These are phyloP conservation scores for Calonectria pteridis DNA, from an alignment of 2,329 filamentous ascomycete genomes.

Conservation along the genomic window DNA sequence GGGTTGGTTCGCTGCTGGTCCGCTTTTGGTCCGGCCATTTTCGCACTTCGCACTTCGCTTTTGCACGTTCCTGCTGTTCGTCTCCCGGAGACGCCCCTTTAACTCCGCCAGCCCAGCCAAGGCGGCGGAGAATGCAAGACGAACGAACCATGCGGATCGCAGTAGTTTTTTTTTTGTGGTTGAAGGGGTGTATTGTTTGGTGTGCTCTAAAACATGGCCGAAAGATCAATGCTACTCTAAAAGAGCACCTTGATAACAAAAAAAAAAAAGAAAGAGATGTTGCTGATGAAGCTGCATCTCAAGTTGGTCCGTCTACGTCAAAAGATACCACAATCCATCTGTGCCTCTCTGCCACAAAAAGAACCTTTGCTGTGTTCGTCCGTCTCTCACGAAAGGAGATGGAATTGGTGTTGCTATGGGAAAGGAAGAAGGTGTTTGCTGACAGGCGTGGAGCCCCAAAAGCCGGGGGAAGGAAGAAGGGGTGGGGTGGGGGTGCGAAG, in stretches of 20 bases:
- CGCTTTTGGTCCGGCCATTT: constrained; percentile 6
- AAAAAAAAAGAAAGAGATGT: too few relatives aligned
- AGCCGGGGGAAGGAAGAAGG: not conserved
- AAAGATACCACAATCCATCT: too few relatives aligned
- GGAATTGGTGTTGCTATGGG: not conserved
- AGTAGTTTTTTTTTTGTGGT: too few relatives aligned
- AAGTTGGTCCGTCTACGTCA: not conserved
- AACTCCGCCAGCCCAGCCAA: not conserved
- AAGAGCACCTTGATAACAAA: not conserved
- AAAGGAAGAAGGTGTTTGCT: not conserved
- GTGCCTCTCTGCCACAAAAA: too few relatives aligned
- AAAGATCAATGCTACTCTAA: not conserved
- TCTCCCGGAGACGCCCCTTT: not conserved
- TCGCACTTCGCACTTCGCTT: constrained; percentile 24
- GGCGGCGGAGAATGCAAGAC: too few relatives aligned
- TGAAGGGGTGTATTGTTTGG: too few relatives aligned
- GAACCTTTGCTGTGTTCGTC: not conserved
- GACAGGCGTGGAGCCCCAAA: not conserved
- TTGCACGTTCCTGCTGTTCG: not conserved
- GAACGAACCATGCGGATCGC: not conserved
- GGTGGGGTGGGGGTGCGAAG: not conserved
- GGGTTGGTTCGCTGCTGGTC: not conserved
- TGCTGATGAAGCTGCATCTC: not conserved
- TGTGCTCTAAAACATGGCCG: too few relatives aligned
- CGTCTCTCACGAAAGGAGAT: not conserved